Evolutionary conservation across 116 monocot genomes (phyloP).

Genomic region (Papilionanthe hybrid): DNA sequence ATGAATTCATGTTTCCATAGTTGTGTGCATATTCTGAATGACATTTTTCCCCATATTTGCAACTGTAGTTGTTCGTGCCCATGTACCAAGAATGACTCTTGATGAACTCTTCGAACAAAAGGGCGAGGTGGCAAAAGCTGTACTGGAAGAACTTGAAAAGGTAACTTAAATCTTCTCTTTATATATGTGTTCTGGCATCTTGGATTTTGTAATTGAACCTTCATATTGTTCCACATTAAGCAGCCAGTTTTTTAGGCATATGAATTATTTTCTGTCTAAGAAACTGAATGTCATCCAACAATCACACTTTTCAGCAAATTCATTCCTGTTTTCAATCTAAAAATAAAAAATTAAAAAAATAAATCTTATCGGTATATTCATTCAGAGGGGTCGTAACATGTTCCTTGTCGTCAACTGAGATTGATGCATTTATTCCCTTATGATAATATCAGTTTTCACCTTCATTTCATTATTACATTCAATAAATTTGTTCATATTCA

Average conservation of each 20-base stretch:
- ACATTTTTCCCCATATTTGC: background rate
- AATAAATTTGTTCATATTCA: background rate
- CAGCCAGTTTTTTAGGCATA: background rate
- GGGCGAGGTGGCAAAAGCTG: constrained; percentile 76
- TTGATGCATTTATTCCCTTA: background rate
- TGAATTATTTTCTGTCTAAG: background rate
- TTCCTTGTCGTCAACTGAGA: background rate
- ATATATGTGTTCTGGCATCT: background rate
- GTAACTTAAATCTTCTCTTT: constrained; percentile 17
- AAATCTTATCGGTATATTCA: background rate
- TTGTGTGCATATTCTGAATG: background rate
- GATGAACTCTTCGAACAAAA: constrained; percentile 93
- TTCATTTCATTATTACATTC: background rate
- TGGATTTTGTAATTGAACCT: background rate
- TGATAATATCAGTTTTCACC: background rate
- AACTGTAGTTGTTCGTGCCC: constrained; percentile 69
- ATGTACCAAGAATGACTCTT: constrained; percentile 73
- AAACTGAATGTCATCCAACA: background rate
- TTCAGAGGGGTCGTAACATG: background rate
- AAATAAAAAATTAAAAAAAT: background rate
- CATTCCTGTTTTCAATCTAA: background rate
- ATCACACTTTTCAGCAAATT: background rate
- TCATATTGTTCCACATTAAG: background rate
- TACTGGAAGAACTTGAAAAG: constrained; percentile 86
- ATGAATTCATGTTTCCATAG: too few relatives aligned